phyloP scores from a whole-genome alignment of 2,329 filamentous ascomycete species.

The Dothideomycetidae sp. region DNA sequence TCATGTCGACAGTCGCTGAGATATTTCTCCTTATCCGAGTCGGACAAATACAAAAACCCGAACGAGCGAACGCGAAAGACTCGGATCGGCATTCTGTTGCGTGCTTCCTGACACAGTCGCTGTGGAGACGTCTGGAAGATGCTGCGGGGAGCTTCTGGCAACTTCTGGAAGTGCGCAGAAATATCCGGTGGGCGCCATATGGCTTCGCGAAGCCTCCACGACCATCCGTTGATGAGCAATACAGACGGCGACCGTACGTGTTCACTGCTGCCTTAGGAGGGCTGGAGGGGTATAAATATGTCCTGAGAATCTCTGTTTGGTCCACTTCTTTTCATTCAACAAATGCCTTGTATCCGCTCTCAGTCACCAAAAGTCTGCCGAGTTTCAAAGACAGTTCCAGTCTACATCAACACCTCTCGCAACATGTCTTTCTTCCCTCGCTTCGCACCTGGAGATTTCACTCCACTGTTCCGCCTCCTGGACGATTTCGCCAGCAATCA shows the following conservation, averaged over 20 bases:
- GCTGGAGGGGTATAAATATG: background rate
- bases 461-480: conserved; percentile 32
- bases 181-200: background rate
- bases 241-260: background rate
- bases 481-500: conserved; percentile 31
- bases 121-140: too few species aligned
- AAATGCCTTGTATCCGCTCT: conserved; percentile 6
- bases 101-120: too few species aligned
- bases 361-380: conserved; percentile 18
- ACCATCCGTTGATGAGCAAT: background rate
- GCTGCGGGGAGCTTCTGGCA: background rate
- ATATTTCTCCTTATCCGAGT: too few species aligned
- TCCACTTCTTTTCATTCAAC: too few species aligned
- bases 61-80: too few species aligned
- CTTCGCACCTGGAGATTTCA: conserved; percentile 23
- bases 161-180: background rate
- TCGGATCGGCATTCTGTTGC: too few species aligned
- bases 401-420: conserved; percentile 16
- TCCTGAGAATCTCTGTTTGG: background rate
- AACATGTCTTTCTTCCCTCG: conserved; percentile 24
- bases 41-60: too few species aligned
- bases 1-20: too few species aligned
- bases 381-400: conserved; percentile 16
- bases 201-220: background rate
- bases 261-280: background rate